phyloP scores from a whole-genome alignment of 2,329 filamentous ascomycete species.

The Aspergillus costaricaensis region DNA sequence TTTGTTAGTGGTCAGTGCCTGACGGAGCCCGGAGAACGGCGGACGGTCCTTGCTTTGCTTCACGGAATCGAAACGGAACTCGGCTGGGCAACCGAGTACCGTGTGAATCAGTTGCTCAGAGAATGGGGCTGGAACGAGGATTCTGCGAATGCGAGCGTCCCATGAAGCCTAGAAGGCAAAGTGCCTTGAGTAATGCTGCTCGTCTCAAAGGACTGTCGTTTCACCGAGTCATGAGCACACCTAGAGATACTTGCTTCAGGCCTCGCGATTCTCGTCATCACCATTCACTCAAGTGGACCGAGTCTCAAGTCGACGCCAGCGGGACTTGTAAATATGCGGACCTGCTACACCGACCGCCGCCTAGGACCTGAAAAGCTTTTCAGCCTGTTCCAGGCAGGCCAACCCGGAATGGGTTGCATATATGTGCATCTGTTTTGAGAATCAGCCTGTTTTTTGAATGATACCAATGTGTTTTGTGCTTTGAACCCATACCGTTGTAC shows the following conservation, averaged over 20 bases:
- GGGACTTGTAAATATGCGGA: background rate
- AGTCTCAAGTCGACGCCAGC: background rate
- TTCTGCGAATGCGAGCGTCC: background rate
- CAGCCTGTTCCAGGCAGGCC: background rate
- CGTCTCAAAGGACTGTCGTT: background rate
- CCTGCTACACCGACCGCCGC: background rate
- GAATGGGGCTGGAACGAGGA: constrained; percentile 43
- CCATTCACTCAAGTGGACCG: background rate
- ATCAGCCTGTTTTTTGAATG: constrained; percentile 1
- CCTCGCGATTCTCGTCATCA: background rate
- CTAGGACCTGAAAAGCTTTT: background rate
- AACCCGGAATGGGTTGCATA: background rate
- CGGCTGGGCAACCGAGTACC: constrained; percentile 65
- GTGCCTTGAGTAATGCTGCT: background rate
- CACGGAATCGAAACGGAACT: constrained; percentile 63
- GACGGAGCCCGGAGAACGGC: constrained; percentile 55
- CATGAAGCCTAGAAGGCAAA: background rate
- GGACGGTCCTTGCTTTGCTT: constrained; percentile 58
- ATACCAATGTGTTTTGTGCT: constrained; percentile 1
- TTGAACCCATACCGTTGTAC: background rate
- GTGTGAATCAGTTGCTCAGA: constrained; percentile 54
- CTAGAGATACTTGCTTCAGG: background rate
- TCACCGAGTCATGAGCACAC: background rate
- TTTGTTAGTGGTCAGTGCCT: constrained; percentile 66
- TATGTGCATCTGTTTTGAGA: constrained; percentile 3